Conservation (phyloP, 129 eudicot genomes). For the Heracleum sosnowskyi region DNA sequence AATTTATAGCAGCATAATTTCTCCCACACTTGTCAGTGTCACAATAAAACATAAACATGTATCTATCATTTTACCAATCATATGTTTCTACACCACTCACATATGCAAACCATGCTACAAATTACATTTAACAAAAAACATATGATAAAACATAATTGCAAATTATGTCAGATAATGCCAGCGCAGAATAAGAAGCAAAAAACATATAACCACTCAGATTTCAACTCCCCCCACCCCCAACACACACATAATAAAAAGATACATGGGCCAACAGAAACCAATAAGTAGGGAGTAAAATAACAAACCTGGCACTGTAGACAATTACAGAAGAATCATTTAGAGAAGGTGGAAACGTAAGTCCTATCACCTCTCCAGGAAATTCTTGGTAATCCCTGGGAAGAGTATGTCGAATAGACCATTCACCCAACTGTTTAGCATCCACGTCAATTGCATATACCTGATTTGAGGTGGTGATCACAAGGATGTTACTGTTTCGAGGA, state of each 20-base stretch:
- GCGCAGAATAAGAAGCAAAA: background rate
- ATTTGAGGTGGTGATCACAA: conserved; percentile 74
- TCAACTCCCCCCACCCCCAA: too few relatives aligned
- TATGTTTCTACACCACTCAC: background rate
- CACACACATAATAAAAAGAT: background rate
- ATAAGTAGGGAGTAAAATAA: background rate
- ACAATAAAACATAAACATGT: background rate
- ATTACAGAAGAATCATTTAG: conserved; percentile 48
- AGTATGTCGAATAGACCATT: conserved; percentile 60
- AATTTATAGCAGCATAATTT: background rate
- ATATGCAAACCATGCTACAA: background rate
- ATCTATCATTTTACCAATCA: background rate
- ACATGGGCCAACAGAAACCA: background rate
- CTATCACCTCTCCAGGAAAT: conserved; percentile 92
- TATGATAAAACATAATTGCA: too few relatives aligned
- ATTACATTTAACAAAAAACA: too few relatives aligned
- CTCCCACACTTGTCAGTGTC: background rate
- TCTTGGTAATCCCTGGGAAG: conserved; percentile 65
- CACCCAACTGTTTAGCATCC: conserved; percentile 82
- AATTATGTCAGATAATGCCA: background rate
- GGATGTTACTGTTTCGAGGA: conserved; percentile 69
- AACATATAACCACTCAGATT: background rate
- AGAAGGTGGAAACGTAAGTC: conserved; percentile 85
- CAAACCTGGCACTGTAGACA: conserved; percentile 78
- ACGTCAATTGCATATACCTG: conserved; percentile 83